Evolutionary conservation across 768 basidiomycete species (phyloP).

Genomic region (Galerina sulciceps): DNA sequence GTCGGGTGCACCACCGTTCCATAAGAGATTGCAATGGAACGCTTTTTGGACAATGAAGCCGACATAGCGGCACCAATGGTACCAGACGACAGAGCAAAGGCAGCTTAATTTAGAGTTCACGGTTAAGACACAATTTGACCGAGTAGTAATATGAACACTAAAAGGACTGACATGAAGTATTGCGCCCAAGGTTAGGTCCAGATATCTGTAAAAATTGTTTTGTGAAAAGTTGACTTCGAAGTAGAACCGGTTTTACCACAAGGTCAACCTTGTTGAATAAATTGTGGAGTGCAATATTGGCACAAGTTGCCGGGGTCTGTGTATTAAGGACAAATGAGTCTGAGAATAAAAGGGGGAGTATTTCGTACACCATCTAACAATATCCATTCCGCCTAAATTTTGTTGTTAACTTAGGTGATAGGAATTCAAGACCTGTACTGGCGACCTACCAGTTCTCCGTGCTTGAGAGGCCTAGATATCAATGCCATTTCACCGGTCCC

Average conservation of each 20-base stretch:
- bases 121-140: constrained; percentile 1
- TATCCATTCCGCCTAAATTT: constrained; percentile 78
- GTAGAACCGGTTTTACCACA: constrained; percentile 54
- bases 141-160: neutral
- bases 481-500: constrained; percentile 70
- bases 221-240: constrained; percentile 4
- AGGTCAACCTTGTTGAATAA: constrained; percentile 87
- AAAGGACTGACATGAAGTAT: constrained; percentile 67
- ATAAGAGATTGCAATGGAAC: constrained; percentile 89
- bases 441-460: constrained; percentile 65
- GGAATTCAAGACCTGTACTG: neutral
- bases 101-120: constrained; percentile 49
- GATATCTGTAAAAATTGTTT: constrained; percentile 56
- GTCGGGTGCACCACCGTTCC: constrained; percentile 78
- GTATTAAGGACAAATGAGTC: no score
- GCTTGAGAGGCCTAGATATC: constrained; percentile 65
- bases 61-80: constrained; percentile 92
- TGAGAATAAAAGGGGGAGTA: neutral
- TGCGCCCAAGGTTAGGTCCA: constrained; percentile 86
- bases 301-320: constrained; percentile 89
- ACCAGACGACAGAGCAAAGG: constrained; percentile 88
- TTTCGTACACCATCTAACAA: constrained; percentile 77
- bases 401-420: neutral
- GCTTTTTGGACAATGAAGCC: constrained; percentile 67
- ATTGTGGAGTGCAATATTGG: constrained; percentile 91